These are phyloP conservation scores for Quillaja saponaria DNA, from an alignment of 306 rosid genomes.

Conservation along the genomic window DNA sequence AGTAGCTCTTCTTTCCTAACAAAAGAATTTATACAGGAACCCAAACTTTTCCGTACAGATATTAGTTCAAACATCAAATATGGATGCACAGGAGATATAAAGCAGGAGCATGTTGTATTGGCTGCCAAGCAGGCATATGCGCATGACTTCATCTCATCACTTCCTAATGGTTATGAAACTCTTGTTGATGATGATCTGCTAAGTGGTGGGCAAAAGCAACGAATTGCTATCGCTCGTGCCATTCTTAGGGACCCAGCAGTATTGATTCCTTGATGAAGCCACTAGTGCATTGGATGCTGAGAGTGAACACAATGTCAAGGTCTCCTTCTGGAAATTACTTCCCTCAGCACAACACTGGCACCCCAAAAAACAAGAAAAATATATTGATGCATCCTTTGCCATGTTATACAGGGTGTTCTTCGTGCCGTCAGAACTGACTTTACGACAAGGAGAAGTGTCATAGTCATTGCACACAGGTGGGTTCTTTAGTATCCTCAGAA, in stretches of 20 bases:
- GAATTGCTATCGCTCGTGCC: slow-evolving; percentile 95
- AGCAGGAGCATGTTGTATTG: slow-evolving; percentile 78
- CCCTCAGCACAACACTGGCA: slow-evolving; percentile 9
- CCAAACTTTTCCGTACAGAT: slow-evolving; percentile 85
- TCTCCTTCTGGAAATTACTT: slow-evolving; percentile 34
- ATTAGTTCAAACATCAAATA: slow-evolving; percentile 83
- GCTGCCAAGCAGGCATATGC: slow-evolving; percentile 97
- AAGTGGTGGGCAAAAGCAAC: slow-evolving; percentile 97
- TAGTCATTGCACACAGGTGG: slow-evolving; percentile 92
- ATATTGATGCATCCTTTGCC: slow-evolving; percentile 31
- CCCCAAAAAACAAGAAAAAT: slow-evolving; percentile 15
- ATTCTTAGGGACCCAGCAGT: slow-evolving; percentile 87
- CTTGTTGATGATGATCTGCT: slow-evolving; percentile 89
- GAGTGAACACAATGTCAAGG: slow-evolving; percentile 91
- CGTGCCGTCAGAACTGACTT: slow-evolving; percentile 72
- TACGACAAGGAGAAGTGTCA: slow-evolving; percentile 63
- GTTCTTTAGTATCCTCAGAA: slow-evolving; percentile 20
- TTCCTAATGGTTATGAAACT: slow-evolving; percentile 84
- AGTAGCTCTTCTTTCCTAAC: slow-evolving; percentile 23
- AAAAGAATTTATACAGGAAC: slow-evolving; percentile 59
- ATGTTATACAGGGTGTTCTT: slow-evolving; percentile 75
- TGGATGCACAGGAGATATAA: slow-evolving; percentile 70
- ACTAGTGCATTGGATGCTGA: slow-evolving; percentile 98
- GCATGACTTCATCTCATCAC: slow-evolving; percentile 76
- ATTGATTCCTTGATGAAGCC: slow-evolving; percentile 95